phyloP scores from a whole-genome alignment of 306 rosid genomes.

The Vigna unguiculata region DNA sequence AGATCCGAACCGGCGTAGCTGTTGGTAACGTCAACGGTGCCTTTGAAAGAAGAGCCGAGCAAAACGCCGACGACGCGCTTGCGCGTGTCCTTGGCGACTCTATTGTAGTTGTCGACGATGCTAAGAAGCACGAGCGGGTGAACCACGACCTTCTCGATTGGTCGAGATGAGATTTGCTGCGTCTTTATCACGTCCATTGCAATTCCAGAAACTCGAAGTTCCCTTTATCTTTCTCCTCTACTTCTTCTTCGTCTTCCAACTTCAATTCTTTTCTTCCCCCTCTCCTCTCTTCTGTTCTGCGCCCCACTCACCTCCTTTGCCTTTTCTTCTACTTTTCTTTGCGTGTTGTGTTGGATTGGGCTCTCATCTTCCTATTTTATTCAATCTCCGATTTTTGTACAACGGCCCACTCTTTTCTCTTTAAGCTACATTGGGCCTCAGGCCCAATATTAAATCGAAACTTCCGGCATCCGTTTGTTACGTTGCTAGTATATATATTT shows the following conservation, averaged over 20 bases:
- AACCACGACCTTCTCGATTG: conserved; percentile 85
- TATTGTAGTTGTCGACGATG: conserved; percentile 90
- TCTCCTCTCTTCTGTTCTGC: neutral
- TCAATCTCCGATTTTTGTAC: no score
- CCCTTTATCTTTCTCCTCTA: neutral
- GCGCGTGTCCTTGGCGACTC: conserved; percentile 87
- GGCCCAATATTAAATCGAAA: neutral
- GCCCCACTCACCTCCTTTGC: neutral
- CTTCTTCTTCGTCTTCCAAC: neutral
- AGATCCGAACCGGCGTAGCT: conserved; percentile 81
- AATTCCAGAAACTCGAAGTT: neutral
- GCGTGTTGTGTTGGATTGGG: no score
- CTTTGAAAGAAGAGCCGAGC: conserved; percentile 79
- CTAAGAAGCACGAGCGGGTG: conserved; percentile 89
- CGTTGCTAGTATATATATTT: no score
- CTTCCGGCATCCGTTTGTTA: neutral
- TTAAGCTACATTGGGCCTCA: neutral
- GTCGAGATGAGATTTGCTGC: conserved; percentile 76
- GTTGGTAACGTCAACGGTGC: conserved; percentile 88
- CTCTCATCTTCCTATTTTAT: no score
- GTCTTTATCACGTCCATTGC: conserved; percentile 87
- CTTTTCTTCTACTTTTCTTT: neutral
- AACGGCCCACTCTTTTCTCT: neutral
- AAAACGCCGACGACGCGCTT: conserved; percentile 88
- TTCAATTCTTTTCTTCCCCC: conserved; percentile 8